Evolutionary conservation across 1,139 yeast species (phyloP), one percentile per base, ranked within the genome.

Genomic region (Geotrichum phurueaensis): DNA sequence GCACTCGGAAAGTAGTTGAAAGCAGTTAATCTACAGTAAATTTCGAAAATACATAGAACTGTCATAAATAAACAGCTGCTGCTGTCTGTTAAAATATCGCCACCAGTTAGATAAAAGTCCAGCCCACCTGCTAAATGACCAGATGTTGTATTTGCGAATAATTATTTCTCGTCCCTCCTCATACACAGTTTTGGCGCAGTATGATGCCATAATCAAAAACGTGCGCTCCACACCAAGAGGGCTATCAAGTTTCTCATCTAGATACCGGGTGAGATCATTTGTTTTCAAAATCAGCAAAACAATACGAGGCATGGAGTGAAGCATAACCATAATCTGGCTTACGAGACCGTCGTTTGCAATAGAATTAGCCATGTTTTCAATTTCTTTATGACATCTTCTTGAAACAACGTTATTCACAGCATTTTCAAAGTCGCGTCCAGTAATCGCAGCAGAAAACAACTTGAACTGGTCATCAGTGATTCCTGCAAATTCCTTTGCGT

Each of bases 201-300:
- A 94, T 53, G 84, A 83, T 1, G 97, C 96, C 86, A 94, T 82
- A 57, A 94, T 90, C 66, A 92, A 75, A 68, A 94, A 94, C 0
- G 96, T 87, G 61, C 97, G 79, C 71, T 89, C 94, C 1, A 91
- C 88, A 0, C 98, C 98, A 55, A 92, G 76, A 0, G 97, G 96
- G 65, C 86, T 85, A 55, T 87, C 82, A 62, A 94, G 79, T 64
- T 83, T 80, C 69, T 94, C 98, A 73, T 94, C 99, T 58, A 94
- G 77, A 66, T 85, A 86, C 68, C 99, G 80, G 0, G 96, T 91
- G 62, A 95, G 78, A 76, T 95, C 99, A 71, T 95, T 94, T 0
- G 99, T 95, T 71, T 95, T 95, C 68, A 95, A 78, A 61, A 95
- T 89, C 65, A 94, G 79, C 53, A 95, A 75, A 31, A 94, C 96